Percentiles rank a stretch among this genome's conserved stretches.
Evolutionary conservation across 129 eudicot genomes (phyloP).

Genomic region (Pittosporum tobira): DNA sequence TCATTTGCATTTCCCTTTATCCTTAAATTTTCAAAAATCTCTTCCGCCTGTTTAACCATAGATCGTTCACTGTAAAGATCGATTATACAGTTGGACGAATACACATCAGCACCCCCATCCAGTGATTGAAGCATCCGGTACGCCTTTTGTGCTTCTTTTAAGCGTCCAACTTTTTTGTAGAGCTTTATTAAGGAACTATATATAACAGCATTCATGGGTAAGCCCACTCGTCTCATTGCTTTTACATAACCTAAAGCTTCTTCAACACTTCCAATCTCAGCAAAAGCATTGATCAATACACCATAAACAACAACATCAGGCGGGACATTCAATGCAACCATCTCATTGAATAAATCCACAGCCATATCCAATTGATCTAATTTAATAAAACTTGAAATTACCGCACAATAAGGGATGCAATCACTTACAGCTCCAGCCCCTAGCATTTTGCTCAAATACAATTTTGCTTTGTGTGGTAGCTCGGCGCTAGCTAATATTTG

Average conservation of each 20-base stretch:
- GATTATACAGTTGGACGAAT: constrained; percentile 74
- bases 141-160: constrained; percentile 65
- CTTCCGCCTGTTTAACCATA: constrained; percentile 68
- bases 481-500: constrained; percentile 62
- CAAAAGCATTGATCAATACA: constrained; percentile 69
- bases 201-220: constrained; percentile 50
- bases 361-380: constrained; percentile 48
- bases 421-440: constrained; percentile 47
- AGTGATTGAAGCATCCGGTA: constrained; percentile 39
- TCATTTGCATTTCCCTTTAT: constrained; percentile 57
- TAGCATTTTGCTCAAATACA: constrained; percentile 63
- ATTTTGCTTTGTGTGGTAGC: constrained; percentile 41
- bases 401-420: constrained; percentile 67
- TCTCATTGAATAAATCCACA: constrained; percentile 39
- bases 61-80: constrained; percentile 65
- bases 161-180: constrained; percentile 71
- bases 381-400: constrained; percentile 64
- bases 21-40: constrained; percentile 43
- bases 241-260: constrained; percentile 45
- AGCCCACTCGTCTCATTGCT: constrained; percentile 45
- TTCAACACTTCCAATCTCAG: constrained; percentile 62
- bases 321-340: constrained; percentile 42
- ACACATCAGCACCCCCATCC: constrained; percentile 44
- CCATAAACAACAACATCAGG: constrained; percentile 81
- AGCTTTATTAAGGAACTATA: constrained; percentile 67